phyloP scores from a whole-genome alignment of 148 eudicot genomes.

The Rhododendron henanense region DNA sequence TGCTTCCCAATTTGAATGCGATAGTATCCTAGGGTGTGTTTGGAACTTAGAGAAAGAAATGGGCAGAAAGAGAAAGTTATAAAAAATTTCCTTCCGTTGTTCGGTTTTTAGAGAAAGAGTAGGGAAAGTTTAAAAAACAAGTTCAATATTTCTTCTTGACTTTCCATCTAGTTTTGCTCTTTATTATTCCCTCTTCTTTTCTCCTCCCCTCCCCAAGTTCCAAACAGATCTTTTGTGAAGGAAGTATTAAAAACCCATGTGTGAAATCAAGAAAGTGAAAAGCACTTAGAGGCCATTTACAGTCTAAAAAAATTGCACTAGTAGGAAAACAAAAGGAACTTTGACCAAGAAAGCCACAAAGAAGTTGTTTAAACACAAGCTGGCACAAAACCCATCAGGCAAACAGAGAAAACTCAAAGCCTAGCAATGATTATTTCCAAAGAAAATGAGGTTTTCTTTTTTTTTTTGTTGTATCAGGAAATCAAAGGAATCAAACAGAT shows the following conservation, averaged over 20 bases:
- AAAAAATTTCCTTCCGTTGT: neutral
- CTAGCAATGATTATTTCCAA: constrained; percentile 34
- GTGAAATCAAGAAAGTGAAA: constrained; percentile 7
- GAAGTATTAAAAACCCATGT: neutral
- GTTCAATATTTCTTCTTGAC: too few species aligned
- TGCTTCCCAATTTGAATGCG: neutral
- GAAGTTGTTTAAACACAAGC: neutral
- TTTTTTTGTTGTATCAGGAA: constrained; percentile 28
- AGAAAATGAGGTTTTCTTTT: constrained; percentile 23
- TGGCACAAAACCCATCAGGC: constrained; percentile 18
- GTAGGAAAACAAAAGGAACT: constrained; percentile 4
- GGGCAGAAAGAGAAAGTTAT: neutral
- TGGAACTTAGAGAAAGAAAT: neutral
- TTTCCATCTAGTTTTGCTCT: neutral
- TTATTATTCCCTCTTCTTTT: too few species aligned
- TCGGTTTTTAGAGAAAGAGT: neutral
- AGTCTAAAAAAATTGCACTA: neutral
- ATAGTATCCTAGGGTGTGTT: neutral
- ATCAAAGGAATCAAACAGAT: constrained; percentile 28
- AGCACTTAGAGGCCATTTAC: neutral
- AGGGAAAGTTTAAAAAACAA: neutral
- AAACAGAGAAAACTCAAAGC: constrained; percentile 21
- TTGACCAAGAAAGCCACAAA: constrained; percentile 17
- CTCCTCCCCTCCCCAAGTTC: neutral
- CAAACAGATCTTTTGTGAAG: neutral